A percentile compares a stretch with the other conserved stretches of the same genome.
These are phyloP conservation scores for Fomitopsis serialis DNA, from an alignment of 768 basidiomycete genomes.

Conservation along the genomic window DNA sequence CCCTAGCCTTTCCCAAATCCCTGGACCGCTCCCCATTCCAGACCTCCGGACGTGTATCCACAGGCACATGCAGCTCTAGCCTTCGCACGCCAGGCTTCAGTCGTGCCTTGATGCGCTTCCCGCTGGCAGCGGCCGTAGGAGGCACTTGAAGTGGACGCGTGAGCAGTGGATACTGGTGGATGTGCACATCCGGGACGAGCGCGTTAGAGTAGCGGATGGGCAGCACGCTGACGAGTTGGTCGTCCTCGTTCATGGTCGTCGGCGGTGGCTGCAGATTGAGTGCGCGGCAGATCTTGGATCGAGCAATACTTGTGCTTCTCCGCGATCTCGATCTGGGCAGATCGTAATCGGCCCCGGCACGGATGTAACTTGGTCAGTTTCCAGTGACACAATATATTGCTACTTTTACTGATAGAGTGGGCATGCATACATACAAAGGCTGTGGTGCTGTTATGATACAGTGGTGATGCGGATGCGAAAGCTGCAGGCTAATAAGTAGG, in stretches of 20 bases:
- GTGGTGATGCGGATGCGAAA: not conserved
- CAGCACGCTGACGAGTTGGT: slow-evolving; percentile 60
- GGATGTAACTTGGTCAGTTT: too few relatives aligned
- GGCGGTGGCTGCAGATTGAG: not conserved
- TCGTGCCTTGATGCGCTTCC: slow-evolving; percentile 73
- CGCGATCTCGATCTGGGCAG: not conserved
- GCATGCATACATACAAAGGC: not conserved
- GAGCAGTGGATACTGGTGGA: slow-evolving; percentile 80
- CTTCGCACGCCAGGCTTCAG: slow-evolving; percentile 57
- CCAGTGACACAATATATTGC: not conserved
- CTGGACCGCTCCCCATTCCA: slow-evolving; percentile 72
- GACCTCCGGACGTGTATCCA: slow-evolving; percentile 75
- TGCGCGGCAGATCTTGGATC: not conserved
- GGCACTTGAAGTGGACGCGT: slow-evolving; percentile 70
- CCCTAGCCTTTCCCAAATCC: slow-evolving; percentile 58
- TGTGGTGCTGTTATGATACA: not conserved
- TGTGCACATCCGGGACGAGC: slow-evolving; percentile 57
- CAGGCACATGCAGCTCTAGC: slow-evolving; percentile 75
- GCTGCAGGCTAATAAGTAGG: not conserved
- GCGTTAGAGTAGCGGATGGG: slow-evolving; percentile 69
- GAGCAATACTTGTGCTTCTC: not conserved
- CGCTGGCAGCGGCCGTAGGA: slow-evolving; percentile 65
- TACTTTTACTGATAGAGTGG: not conserved
- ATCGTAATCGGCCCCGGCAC: not conserved
- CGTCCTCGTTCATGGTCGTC: slow-evolving; percentile 29